A percentile compares a stretch with the other conserved stretches of the same genome.
Evolutionary conservation across 148 eudicot genomes (phyloP).

Genomic region (Euryodendron excelsum): DNA sequence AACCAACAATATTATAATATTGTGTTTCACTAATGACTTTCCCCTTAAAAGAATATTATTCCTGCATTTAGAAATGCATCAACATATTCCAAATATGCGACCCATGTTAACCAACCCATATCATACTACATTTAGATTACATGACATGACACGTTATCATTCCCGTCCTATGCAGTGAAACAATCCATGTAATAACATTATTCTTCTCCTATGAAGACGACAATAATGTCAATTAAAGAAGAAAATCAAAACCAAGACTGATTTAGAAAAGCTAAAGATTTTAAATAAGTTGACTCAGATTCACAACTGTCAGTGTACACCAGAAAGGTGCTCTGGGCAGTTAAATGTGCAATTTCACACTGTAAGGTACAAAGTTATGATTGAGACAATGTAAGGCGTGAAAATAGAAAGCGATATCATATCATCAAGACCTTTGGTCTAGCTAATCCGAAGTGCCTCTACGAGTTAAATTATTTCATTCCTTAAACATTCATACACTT

Average conservation of each 20-base stretch:
- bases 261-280: background rate
- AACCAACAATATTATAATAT: background rate
- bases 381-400: background rate
- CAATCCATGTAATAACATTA: background rate
- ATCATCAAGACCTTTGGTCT: too few relatives aligned
- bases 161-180: background rate
- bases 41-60: background rate
- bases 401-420: too few relatives aligned
- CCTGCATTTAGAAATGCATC: background rate
- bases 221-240: background rate
- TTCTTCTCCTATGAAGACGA: background rate
- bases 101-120: background rate
- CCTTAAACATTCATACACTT: too few relatives aligned
- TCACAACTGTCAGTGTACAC: background rate
- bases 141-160: background rate
- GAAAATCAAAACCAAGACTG: background rate
- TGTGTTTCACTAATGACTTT: background rate
- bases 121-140: background rate
- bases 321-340: background rate
- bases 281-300: background rate
- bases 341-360: background rate
- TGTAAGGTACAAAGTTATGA: background rate
- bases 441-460: too few relatives aligned
- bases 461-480: too few relatives aligned
- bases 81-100: background rate